phyloP scores from a whole-genome alignment of 805 yeast species.

The Grigorovia humatica region DNA sequence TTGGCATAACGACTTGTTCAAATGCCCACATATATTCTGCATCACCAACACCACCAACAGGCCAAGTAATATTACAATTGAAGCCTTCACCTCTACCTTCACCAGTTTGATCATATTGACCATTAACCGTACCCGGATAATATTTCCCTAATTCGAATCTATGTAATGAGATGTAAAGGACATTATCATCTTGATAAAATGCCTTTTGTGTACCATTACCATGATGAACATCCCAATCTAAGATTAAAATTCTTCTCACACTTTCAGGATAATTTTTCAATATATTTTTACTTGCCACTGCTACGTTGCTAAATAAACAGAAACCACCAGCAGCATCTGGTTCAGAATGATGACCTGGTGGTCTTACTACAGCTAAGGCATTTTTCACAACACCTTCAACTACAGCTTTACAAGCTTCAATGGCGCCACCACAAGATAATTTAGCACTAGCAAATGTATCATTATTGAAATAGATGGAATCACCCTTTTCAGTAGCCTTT shows the following conservation, averaged over 20 bases:
- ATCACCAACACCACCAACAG: constrained; percentile 81
- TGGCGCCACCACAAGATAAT: constrained; percentile 92
- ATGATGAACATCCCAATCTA: constrained; percentile 99
- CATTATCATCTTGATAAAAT: constrained; percentile 80
- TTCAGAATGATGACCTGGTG: constrained; percentile 99
- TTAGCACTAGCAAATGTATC: constrained; percentile 82
- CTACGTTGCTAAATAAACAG: constrained; percentile 91
- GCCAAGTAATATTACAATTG: constrained; percentile 91
- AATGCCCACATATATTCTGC: constrained; percentile 93
- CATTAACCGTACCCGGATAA: constrained; percentile 89
- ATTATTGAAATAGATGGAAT: constrained; percentile 88
- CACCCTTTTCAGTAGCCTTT: constrained; percentile 82
- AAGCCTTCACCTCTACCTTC: constrained; percentile 80
- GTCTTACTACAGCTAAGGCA: constrained; percentile 89
- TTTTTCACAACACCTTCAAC: constrained; percentile 88
- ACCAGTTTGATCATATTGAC: constrained; percentile 73
- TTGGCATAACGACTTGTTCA: constrained; percentile 74
- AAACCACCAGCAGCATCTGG: constrained; percentile 97
- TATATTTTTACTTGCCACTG: constrained; percentile 87
- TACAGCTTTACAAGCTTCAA: constrained; percentile 92
- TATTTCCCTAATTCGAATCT: constrained; percentile 86
- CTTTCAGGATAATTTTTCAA: constrained; percentile 78
- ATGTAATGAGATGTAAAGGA: constrained; percentile 82
- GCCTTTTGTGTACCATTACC: constrained; percentile 98
- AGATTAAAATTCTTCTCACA: constrained; percentile 67